phyloP scores from a whole-genome alignment of 495 filamentous ascomycete species.

The Neohortaea acidophila region DNA sequence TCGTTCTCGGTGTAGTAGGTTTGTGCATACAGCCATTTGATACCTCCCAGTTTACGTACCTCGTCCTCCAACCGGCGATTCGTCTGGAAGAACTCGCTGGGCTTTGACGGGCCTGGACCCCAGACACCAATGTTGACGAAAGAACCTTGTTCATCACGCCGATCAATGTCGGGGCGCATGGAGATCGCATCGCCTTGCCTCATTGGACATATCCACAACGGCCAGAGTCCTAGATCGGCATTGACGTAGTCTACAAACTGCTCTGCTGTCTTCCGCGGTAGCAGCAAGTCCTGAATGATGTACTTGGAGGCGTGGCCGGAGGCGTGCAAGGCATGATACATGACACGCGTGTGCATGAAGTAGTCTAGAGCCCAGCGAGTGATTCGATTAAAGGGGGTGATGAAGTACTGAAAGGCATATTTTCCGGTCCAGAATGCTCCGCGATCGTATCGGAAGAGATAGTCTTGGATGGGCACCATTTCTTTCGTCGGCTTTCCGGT shows the following conservation, averaged over 20 bases:
- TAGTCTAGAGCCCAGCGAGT: constrained; percentile 45
- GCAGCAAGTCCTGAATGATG: constrained; percentile 43
- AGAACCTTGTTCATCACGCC: neutral
- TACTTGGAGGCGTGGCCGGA: constrained; percentile 38
- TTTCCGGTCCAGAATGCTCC: constrained; percentile 45
- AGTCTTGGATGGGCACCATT: constrained; percentile 37
- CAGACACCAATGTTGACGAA: constrained; percentile 25
- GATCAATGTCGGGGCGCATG: constrained; percentile 3
- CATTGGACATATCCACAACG: constrained; percentile 46
- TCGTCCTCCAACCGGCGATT: constrained; percentile 22
- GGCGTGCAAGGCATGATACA: constrained; percentile 45
- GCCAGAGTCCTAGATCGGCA: constrained; percentile 36
- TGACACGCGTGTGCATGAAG: constrained; percentile 48
- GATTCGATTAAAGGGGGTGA: constrained; percentile 37
- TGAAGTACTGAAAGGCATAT: constrained; percentile 41
- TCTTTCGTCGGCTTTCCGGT: constrained; percentile 26
- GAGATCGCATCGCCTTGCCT: constrained; percentile 10
- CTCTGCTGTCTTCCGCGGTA: constrained; percentile 36
- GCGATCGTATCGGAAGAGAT: constrained; percentile 47
- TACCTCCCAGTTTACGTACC: constrained; percentile 16
- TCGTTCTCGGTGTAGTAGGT: constrained; percentile 41
- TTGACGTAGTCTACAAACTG: constrained; percentile 39
- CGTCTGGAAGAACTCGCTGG: constrained; percentile 11
- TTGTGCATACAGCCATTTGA: constrained; percentile 36
- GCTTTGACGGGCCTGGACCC: constrained; percentile 17